Percentiles rank a stretch among this genome's conserved stretches.
These are phyloP conservation scores for Cercospora zeae-maydis DNA, from an alignment of 2,329 filamentous ascomycete genomes.

Conservation along the genomic window DNA sequence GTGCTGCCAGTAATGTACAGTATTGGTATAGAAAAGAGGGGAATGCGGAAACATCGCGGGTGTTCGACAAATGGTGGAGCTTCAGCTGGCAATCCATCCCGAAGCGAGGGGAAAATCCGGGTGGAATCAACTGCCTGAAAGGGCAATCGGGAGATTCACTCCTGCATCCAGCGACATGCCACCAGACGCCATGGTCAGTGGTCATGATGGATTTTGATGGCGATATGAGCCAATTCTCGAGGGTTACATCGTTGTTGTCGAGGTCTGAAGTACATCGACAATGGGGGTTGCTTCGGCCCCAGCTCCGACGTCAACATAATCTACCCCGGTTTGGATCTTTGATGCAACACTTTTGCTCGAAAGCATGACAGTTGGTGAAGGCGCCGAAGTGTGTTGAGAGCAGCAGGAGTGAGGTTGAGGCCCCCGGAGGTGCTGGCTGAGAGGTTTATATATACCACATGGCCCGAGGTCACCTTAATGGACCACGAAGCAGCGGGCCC, in stretches of 20 bases:
- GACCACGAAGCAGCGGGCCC: background rate
- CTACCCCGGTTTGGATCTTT: background rate
- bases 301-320: background rate
- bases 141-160: background rate
- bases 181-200: background rate
- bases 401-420: background rate
- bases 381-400: background rate
- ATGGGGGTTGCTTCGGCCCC: background rate
- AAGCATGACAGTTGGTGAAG: background rate
- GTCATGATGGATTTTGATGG: background rate
- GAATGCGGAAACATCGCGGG: conserved; percentile 12
- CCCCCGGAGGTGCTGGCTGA: background rate
- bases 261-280: background rate
- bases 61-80: background rate
- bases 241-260: background rate
- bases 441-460: background rate
- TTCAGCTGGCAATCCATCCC: background rate
- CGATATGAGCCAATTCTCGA: background rate
- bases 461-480: conserved; percentile 8
- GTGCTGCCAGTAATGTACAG: background rate
- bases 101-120: conserved; percentile 11
- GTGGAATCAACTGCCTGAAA: background rate
- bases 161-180: background rate
- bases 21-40: conserved; percentile 10
- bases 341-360: background rate